A percentile compares a stretch with the other conserved stretches of the same genome.
These are phyloP conservation scores for Chenopodium formosanum DNA, from an alignment of 148 eudicot species.

Conservation along the genomic window DNA sequence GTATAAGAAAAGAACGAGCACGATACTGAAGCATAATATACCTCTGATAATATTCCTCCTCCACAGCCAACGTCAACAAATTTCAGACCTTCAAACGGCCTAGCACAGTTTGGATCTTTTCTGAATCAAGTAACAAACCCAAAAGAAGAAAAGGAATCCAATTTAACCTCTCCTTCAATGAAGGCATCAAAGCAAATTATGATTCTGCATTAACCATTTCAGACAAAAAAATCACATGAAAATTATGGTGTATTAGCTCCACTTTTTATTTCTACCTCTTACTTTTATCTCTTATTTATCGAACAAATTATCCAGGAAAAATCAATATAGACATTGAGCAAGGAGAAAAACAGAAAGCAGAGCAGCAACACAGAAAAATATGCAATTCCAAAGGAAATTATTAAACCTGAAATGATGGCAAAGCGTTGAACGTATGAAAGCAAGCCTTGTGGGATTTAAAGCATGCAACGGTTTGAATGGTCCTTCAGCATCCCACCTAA, in stretches of 20 bases:
- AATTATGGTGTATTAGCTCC: neutral
- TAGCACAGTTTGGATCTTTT: constrained; percentile 67
- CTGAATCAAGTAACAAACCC: constrained; percentile 43
- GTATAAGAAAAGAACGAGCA: neutral
- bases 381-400: neutral
- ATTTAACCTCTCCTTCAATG: neutral
- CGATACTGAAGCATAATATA: constrained; percentile 19
- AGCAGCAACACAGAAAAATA: neutral
- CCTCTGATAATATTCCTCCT: constrained; percentile 96
- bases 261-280: neutral
- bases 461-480: constrained; percentile 90
- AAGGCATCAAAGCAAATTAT: neutral
- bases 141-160: constrained; percentile 10
- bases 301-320: neutral
- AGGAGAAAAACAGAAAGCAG: neutral
- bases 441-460: constrained; percentile 85
- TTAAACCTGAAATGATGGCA: constrained; percentile 81
- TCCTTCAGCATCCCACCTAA: constrained; percentile 96
- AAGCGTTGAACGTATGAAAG: constrained; percentile 80
- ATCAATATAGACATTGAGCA: neutral
- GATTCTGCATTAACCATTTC: neutral
- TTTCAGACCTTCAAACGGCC: constrained; percentile 91
- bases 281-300: neutral
- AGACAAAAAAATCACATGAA: neutral
- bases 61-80: constrained; percentile 96